Base-by-base conservation (phyloP, 116 monocot genomes). In the Iris pallida region DNA sequence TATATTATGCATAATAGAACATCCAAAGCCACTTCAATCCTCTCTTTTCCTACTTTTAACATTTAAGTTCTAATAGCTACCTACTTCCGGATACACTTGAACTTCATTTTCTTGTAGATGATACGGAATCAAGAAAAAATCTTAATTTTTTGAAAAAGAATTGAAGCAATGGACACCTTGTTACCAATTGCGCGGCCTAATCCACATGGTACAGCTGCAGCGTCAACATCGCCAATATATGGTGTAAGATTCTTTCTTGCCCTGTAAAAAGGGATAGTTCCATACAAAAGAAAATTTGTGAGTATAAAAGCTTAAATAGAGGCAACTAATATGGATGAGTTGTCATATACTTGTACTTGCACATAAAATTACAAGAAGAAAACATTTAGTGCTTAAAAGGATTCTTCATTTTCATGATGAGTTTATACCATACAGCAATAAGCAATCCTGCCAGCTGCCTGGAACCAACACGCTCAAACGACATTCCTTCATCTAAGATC, bases 171-270 rank as follows among this genome's bases (percentile, higher is more conserved):
- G 14, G 51, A 16, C 65, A 94, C 94, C 88, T 94, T 94, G 57
- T 94, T 94, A 11, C 94, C 94, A 75, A 94, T 87, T 61, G 94
- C 87, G 73, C 81, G 94, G 10, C 94, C 94, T 72, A 94, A 81
- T 8, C 94, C 94, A 57, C 87, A 90, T 70, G 94, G 82, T 47
- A 94, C 90, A 63, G 94, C 94, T 7, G 85, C 94, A 68, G 83
- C 90, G 85, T 94, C 94, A 63, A 94, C 81, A 74, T 94, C 94
- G 68, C 94, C 94, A 79, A 94, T 78, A 71, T 90, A 67, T 49
- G 82, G 82, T 40, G 70, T 78, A 64, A 94, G 79, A 66, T 77
- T 84, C 75, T 76, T 88, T 71, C 89, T 82, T 59, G 88, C 89
- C 95, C 91, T 95, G 62, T 8, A 72, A 71, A 55, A 20, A 63